Conservation (phyloP, 257 asterid genomes). For the Capsicum chinense region DNA sequence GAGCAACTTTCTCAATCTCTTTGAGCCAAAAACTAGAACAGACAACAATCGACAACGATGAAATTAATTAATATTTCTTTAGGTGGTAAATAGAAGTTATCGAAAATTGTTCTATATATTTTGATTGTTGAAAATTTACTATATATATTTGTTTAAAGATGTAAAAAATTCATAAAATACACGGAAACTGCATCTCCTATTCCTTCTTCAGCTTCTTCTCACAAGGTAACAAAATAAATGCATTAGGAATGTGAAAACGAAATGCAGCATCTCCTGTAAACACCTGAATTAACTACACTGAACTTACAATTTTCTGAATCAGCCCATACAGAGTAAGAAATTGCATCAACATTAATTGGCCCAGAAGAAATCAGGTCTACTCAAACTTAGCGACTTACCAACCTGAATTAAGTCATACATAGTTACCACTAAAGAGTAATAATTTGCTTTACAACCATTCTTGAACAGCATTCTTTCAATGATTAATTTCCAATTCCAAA, state of each 20-base stretch:
- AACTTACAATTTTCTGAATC: neutral
- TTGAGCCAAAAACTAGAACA: neutral
- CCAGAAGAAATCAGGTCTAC: neutral
- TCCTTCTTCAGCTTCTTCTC: constrained; percentile 25
- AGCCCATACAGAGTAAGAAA: constrained; percentile 1
- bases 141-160: neutral
- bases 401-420: constrained; percentile 9
- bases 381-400: neutral
- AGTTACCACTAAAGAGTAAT: neutral
- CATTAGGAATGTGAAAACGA: neutral
- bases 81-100: neutral
- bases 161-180: neutral
- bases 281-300: neutral
- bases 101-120: neutral
- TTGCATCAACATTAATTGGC: neutral
- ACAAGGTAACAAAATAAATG: neutral
- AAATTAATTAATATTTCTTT: too few species aligned
- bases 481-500: constrained; percentile 10
- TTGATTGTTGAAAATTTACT: too few species aligned
- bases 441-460: neutral
- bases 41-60: neutral
- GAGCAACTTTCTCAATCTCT: neutral
- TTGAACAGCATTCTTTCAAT: neutral
- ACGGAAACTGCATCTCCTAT: neutral
- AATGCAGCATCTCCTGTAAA: neutral